Evolutionary conservation across 2,329 filamentous ascomycete species (phyloP), one percentile per base, ranked within the genome.

Genomic region (Albophoma yamanashiensis): DNA sequence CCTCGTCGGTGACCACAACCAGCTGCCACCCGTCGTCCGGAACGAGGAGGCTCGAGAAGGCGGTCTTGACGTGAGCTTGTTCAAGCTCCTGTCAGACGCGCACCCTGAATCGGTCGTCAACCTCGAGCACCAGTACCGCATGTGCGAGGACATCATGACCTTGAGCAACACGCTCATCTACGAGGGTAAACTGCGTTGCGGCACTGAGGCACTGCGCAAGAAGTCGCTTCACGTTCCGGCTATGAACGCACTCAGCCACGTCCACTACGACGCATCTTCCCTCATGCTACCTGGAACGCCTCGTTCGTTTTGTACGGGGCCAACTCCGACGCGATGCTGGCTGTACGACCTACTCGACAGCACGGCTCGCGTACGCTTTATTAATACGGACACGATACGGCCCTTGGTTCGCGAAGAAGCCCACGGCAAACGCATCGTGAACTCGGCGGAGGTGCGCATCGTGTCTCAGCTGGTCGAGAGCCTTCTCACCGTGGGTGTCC

Each of bases 121-220:
- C 64, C 82, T 99, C 1, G 92, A 94, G 67, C 92, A 97, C 68
- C 94, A 99, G 71, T 99, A 99, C 71, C 91, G 94, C 62, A 99
- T 99, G 94, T 96, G 91, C 68, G 89, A 94, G 66, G 94, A 99
- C 63, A 89, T 99, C 62, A 97, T 97, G 93, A 82, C 88, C 2
- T 82, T 99, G 17, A 95, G 91, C 63, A 99, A 97, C 73, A 89
- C 84, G 1, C 82, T 99, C 60, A 97, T 99, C 67, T 99, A 99
- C 75, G 81, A 87, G n/a, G 93, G 92, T 5, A 84, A 87, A 42
- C 81, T 99, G 43, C 93, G 94, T 68, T 99, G 94, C 69, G 94
- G 94, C 31, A 96, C 87, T 5, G 81, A 88, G 55, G 79, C 82
- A 58, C 85, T 97, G 14, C 89, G 91, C 14, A 78, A 79, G 40